Conservation (phyloP, 1,284 basidiomycete species). For the Pseudozyma hubeiensis region DNA sequence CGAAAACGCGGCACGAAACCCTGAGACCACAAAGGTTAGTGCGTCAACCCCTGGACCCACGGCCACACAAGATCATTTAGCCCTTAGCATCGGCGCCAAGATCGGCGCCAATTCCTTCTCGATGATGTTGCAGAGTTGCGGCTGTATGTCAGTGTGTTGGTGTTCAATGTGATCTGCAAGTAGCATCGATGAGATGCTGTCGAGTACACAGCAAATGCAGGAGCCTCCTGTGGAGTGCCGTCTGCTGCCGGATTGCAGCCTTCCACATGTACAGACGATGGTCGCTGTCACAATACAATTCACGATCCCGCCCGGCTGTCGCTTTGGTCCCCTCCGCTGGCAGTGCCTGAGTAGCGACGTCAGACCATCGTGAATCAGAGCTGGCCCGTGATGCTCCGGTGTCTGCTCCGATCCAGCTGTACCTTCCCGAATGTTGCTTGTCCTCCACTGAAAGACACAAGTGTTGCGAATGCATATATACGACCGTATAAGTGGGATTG, state of each 20-base stretch:
- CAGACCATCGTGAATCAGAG: background rate
- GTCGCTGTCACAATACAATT: background rate
- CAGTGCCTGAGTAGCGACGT: conserved; percentile 9
- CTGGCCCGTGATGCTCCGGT: conserved; percentile 36
- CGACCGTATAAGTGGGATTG: conserved; percentile 1
- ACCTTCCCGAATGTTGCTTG: conserved; percentile 1
- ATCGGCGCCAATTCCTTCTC: conserved; percentile 11
- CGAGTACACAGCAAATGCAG: background rate
- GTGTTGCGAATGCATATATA: conserved; percentile 48
- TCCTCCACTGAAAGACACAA: conserved; percentile 16
- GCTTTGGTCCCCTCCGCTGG: background rate
- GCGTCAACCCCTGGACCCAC: conserved; percentile 28
- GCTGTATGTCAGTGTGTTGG: conserved; percentile 1
- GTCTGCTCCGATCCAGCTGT: background rate
- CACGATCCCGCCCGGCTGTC: conserved; percentile 8
- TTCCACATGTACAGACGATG: background rate
- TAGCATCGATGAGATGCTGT: background rate
- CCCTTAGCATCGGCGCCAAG: conserved; percentile 4
- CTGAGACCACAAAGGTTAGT: conserved; percentile 9
- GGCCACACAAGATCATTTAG: background rate
- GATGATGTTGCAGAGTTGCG: background rate
- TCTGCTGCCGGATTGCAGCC: background rate
- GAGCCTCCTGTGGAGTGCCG: background rate
- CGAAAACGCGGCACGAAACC: conserved; percentile 7
- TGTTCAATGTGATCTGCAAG: conserved; percentile 4